phyloP scores from a whole-genome alignment of 345 rosid genomes.

The Ceriops decandra region DNA sequence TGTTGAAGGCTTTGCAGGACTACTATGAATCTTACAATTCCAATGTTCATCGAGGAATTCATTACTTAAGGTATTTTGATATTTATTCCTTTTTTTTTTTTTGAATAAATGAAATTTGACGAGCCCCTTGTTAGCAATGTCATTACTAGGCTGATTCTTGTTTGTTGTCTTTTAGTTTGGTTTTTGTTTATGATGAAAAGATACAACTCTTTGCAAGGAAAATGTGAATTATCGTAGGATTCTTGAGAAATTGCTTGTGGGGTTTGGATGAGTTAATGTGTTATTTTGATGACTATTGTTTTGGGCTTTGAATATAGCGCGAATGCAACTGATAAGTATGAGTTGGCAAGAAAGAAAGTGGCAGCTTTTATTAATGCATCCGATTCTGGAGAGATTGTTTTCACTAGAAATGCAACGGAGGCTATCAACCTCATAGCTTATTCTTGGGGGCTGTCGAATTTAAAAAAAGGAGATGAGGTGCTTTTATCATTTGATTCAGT shows the following conservation, averaged over 20 bases:
- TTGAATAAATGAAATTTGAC: background rate
- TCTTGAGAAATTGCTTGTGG: too few relatives aligned
- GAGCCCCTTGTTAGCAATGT: background rate
- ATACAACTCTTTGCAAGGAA: too few relatives aligned
- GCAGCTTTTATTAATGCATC: constrained; percentile 77
- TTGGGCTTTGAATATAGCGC: constrained; percentile 40
- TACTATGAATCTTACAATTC: constrained; percentile 79
- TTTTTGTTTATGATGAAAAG: background rate
- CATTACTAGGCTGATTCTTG: background rate
- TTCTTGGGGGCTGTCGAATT: constrained; percentile 74
- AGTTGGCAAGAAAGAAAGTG: constrained; percentile 85
- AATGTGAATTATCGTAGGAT: too few relatives aligned
- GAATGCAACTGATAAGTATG: constrained; percentile 87
- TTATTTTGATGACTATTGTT: background rate
- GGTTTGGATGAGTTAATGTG: too few relatives aligned
- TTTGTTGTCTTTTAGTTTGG: background rate
- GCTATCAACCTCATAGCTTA: constrained; percentile 91
- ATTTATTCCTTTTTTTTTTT: background rate
- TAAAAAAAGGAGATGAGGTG: constrained; percentile 82
- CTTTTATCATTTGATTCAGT: background rate
- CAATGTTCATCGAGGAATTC: constrained; percentile 87
- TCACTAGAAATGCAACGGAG: constrained; percentile 94
- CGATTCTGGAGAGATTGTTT: constrained; percentile 66
- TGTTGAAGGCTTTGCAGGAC: constrained; percentile 63
- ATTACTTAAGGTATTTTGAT: constrained; percentile 57